phyloP scores from a whole-genome alignment of 257 asterid genomes.

The Capsicum baccatum region DNA sequence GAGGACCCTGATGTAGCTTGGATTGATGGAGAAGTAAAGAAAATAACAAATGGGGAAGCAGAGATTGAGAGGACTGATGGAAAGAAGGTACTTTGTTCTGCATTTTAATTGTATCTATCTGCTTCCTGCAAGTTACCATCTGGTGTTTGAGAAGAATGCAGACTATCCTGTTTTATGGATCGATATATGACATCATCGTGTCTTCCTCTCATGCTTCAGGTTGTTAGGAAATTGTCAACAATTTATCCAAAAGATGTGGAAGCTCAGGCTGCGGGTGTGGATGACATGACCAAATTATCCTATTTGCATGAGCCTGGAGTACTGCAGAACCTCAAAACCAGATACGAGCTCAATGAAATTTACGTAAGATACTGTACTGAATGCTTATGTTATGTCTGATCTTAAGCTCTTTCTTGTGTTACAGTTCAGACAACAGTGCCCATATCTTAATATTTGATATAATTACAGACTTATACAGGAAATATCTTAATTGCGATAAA shows the following conservation, averaged over 20 bases:
- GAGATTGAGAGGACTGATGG: constrained; percentile 78
- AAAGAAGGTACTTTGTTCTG: constrained; percentile 60
- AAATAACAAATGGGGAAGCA: constrained; percentile 71
- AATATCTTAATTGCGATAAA: constrained; percentile 94
- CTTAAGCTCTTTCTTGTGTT: neutral
- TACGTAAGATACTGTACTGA: constrained; percentile 56
- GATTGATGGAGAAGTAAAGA: constrained; percentile 82
- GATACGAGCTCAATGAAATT: constrained; percentile 98
- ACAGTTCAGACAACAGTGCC: constrained; percentile 28
- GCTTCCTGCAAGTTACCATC: constrained; percentile 2
- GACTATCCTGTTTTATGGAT: constrained; percentile 8
- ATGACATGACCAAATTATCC: constrained; percentile 97
- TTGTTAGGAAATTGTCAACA: constrained; percentile 69
- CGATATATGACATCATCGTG: neutral
- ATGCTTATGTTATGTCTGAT: constrained; percentile 25
- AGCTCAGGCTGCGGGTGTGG: constrained; percentile 98
- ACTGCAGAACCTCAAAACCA: constrained; percentile 73
- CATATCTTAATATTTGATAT: constrained; percentile 36
- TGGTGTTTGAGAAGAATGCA: neutral
- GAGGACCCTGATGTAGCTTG: constrained; percentile 84
- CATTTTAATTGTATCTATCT: neutral
- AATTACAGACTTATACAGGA: constrained; percentile 94
- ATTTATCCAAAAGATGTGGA: constrained; percentile 90
- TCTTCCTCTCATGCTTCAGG: constrained; percentile 49
- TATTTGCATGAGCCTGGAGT: constrained; percentile 99